Evolutionary conservation across 768 basidiomycete species (phyloP), one percentile per base, ranked within the genome.

Genomic region (Astraeus odoratus): DNA sequence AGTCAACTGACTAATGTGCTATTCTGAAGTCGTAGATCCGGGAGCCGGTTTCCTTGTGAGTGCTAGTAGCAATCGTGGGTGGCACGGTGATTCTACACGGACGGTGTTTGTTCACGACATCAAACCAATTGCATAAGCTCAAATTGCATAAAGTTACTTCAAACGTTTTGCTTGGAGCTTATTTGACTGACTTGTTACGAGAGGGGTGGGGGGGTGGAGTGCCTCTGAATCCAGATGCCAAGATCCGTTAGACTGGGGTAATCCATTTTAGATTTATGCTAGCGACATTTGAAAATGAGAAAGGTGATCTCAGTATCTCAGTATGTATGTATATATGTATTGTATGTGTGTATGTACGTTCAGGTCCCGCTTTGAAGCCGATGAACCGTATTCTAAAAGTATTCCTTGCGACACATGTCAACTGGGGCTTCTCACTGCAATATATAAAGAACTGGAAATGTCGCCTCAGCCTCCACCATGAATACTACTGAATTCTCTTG

Each of bases 31-130:
- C n/a, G n/a, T n/a, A n/a, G n/a, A n/a, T n/a, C n/a, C n/a, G n/a
- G n/a, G n/a, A n/a, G n/a, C n/a, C n/a, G n/a, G n/a, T n/a, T n/a
- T n/a, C n/a, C n/a, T n/a, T n/a, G n/a, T n/a, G n/a, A n/a, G n/a
- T n/a, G n/a, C 91, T 12, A 93, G 89, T 53, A 93, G 94, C 41
- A 92, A 92, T 61, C 78, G 94, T 48, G 94, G 92, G 47, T 94
- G 91, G 89, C 82, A 86, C 56, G 93, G 92, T 23, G 90, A 93
- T 51, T 86, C 85, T 26, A 94, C 93, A 8, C 75, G 78, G 53
- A 93, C 90, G 13, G 84, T 96, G 9, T 83, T 95, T 59, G 81
- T 96, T 33, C 90, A 95, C 63, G 90, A 94, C 58, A 80, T 96
- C 61, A 89, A 81, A 44, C 42, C 59, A 52, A 62, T 58, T 53